These are phyloP conservation scores for Boletus huronensis DNA, from an alignment of 768 basidiomycete genomes.

Conservation along the genomic window DNA sequence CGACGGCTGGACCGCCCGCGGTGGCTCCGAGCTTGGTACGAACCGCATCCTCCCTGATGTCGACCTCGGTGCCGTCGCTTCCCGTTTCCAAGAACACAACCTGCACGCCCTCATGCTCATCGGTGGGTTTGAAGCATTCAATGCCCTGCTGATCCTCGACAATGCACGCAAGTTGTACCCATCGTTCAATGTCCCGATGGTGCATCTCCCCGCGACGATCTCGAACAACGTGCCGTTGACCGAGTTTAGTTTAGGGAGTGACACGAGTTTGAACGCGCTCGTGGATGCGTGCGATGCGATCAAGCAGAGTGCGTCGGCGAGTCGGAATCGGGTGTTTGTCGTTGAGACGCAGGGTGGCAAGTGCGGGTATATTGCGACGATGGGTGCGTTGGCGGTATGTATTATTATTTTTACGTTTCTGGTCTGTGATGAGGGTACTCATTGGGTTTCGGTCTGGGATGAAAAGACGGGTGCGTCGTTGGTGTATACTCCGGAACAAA, in stretches of 20 bases:
- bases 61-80: conserved; percentile 85
- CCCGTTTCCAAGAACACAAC: conserved; percentile 84
- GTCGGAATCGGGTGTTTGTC: conserved; percentile 93
- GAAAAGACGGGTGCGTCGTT: conserved; percentile 82
- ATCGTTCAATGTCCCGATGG: conserved; percentile 93
- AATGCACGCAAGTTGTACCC: conserved; percentile 81
- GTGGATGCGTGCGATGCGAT: conserved; percentile 98
- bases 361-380: conserved; percentile 92
- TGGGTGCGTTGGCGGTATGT: conserved; percentile 93
- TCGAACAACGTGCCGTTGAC: conserved; percentile 98
- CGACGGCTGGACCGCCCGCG: conserved; percentile 93
- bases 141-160: conserved; percentile 71
- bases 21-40: conserved; percentile 96
- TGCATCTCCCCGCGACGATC: conserved; percentile 93
- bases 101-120: conserved; percentile 83
- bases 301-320: conserved; percentile 97
- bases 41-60: conserved; percentile 84
- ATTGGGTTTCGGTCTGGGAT: not conserved
- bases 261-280: conserved; percentile 96
- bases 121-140: conserved; percentile 96
- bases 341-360: conserved; percentile 98
- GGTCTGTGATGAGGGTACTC: not conserved
- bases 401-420: not conserved
- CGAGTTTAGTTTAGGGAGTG: conserved; percentile 91
- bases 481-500: conserved; percentile 91